phyloP scores from a whole-genome alignment of 1,284 basidiomycete genomes.

The Malassezia equina region DNA sequence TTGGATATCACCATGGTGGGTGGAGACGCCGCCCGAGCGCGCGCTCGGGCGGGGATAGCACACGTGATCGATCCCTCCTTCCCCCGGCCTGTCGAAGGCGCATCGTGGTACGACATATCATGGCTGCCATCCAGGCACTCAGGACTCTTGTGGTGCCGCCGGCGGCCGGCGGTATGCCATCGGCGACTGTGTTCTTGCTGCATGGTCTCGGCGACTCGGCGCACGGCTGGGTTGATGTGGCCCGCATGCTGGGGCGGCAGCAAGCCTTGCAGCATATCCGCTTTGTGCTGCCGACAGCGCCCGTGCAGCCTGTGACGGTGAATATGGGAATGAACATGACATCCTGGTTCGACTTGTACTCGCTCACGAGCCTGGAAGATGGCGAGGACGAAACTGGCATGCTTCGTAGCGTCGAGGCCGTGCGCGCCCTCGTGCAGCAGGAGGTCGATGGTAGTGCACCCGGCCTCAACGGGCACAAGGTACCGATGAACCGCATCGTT shows the following conservation, averaged over 20 bases:
- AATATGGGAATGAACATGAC: conserved; percentile 48
- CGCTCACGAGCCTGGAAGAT: conserved; percentile 36
- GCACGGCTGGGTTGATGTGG: conserved; percentile 43
- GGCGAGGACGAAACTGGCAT: conserved; percentile 42
- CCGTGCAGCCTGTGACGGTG: conserved; percentile 42
- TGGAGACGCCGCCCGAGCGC: not conserved
- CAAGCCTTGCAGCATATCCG: conserved; percentile 40
- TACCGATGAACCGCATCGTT: conserved; percentile 38
- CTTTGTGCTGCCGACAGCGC: conserved; percentile 46
- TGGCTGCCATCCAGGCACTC: conserved; percentile 17
- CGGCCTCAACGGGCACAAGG: conserved; percentile 27
- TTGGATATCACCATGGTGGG: conserved; percentile 45
- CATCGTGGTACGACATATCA: not conserved
- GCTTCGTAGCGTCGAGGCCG: conserved; percentile 27
- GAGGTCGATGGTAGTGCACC: conserved; percentile 34
- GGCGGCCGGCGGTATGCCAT: conserved; percentile 30
- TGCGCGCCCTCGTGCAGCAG: conserved; percentile 36
- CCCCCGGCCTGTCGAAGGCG: not conserved
- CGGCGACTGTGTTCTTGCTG: conserved; percentile 41
- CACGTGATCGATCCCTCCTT: not conserved
- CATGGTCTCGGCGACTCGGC: conserved; percentile 45
- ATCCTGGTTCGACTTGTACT: conserved; percentile 39
- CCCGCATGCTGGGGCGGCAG: conserved; percentile 39
- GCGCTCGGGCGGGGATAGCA: not conserved
- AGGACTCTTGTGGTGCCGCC: conserved; percentile 42